Conservation (phyloP, 192 early-diverging fungal species). For the Coemansia brasiliensis region DNA sequence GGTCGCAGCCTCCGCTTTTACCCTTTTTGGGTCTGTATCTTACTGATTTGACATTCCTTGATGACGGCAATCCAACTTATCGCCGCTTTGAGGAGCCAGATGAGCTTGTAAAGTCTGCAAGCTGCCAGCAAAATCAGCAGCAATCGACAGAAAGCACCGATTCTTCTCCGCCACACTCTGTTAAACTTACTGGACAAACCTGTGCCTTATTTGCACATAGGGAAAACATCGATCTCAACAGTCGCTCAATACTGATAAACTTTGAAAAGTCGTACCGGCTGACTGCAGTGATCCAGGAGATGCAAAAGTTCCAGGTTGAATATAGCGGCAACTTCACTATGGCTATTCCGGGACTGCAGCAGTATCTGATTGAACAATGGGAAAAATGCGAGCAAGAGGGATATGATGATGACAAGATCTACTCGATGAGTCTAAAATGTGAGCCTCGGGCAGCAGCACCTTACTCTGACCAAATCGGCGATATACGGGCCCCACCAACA, state of each 20-base stretch:
- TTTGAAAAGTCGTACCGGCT: conserved; percentile 76
- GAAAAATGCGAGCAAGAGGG: conserved; percentile 28
- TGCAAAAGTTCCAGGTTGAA: conserved; percentile 74
- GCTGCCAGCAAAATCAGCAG: neutral
- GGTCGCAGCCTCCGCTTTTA: conserved; percentile 63
- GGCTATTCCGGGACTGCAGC: conserved; percentile 51
- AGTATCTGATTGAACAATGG: conserved; percentile 54
- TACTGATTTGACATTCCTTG: conserved; percentile 80
- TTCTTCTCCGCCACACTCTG: neutral
- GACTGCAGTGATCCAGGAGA: conserved; percentile 65
- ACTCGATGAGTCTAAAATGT: conserved; percentile 36
- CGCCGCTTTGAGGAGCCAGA: conserved; percentile 38
- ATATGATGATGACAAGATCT: conserved; percentile 52
- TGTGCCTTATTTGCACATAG: conserved; percentile 39
- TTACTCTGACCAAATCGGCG: neutral
- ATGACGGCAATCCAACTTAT: conserved; percentile 78
- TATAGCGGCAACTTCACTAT: conserved; percentile 61
- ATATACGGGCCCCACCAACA: neutral
- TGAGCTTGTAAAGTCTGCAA: conserved; percentile 4
- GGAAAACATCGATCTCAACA: conserved; percentile 32
- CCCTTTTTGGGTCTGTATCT: conserved; percentile 81
- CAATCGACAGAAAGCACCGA: neutral
- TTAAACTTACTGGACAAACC: conserved; percentile 43
- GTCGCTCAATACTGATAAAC: conserved; percentile 66
- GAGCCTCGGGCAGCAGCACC: conserved; percentile 36